A percentile compares a stretch with the other conserved stretches of the same genome.
phyloP scores from a whole-genome alignment of 257 asterid genomes.

The Scutellaria baicalensis region DNA sequence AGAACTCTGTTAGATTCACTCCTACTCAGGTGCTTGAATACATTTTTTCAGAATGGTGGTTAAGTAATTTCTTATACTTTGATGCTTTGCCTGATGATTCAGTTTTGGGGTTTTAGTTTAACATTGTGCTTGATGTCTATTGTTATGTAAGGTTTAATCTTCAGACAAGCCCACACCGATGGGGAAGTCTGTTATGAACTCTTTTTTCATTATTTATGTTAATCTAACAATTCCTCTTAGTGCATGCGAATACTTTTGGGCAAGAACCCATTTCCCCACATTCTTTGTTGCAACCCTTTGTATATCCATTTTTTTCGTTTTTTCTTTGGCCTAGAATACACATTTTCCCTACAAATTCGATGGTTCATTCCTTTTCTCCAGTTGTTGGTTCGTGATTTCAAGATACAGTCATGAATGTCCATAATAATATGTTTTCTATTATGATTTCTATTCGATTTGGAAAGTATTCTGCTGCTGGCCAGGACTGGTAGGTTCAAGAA shows the following conservation, averaged over 20 bases:
- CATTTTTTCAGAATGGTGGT: background rate
- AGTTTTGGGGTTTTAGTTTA: background rate
- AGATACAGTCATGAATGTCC: background rate
- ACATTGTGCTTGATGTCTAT: background rate
- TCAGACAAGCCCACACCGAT: background rate
- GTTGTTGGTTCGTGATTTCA: background rate
- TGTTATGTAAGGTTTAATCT: background rate
- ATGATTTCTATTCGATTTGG: background rate
- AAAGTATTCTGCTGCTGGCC: background rate
- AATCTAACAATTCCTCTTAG: background rate
- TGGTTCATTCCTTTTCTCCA: background rate
- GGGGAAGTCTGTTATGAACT: background rate
- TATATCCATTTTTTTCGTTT: background rate
- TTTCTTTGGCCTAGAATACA: too few species aligned
- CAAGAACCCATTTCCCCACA: background rate
- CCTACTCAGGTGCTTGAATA: constrained; percentile 73
- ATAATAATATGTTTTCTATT: background rate
- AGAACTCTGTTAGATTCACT: constrained; percentile 89
- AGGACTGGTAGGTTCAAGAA: background rate
- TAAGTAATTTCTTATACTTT: background rate
- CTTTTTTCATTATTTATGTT: background rate
- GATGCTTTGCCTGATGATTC: background rate
- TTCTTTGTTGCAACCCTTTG: background rate
- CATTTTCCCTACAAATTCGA: background rate
- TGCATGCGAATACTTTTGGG: background rate